phyloP scores from a whole-genome alignment of 2,329 filamentous ascomycete species.

The Sporothrix pallida region DNA sequence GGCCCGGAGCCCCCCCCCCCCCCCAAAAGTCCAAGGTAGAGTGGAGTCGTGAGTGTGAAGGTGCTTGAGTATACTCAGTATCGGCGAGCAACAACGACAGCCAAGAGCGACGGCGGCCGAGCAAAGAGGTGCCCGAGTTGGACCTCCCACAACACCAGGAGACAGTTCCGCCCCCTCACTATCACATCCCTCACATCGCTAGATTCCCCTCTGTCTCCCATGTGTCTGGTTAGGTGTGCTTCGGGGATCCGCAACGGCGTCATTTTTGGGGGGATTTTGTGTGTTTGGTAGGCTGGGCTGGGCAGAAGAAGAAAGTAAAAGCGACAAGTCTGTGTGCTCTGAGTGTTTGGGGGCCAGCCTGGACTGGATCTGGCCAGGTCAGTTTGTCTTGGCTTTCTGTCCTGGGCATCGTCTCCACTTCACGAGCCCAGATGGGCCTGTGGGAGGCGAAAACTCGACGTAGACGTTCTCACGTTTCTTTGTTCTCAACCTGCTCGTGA shows the following conservation, averaged over 20 bases:
- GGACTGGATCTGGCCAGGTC: neutral
- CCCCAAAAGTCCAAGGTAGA: too few species aligned
- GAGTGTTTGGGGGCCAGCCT: neutral
- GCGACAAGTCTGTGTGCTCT: neutral
- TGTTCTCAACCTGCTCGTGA: constrained; percentile 3
- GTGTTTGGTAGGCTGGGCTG: too few species aligned
- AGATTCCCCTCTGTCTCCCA: neutral
- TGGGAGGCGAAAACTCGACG: too few species aligned
- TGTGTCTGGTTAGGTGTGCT: neutral
- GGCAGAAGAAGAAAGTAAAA: neutral
- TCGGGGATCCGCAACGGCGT: neutral
- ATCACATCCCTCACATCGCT: too few species aligned
- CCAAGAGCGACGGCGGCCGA: neutral
- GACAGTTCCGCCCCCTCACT: neutral
- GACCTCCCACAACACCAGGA: neutral
- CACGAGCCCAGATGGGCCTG: neutral
- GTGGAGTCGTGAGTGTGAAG: too few species aligned
- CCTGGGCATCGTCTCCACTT: neutral
- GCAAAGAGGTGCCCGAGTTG: neutral
- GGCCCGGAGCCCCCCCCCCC: too few species aligned
- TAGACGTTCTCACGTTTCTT: neutral
- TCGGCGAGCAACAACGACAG: neutral
- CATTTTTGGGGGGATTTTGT: neutral
- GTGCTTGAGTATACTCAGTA: too few species aligned
- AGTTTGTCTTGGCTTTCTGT: neutral